phyloP scores from a whole-genome alignment of 805 yeast species.

The Nakazawaea sp. region DNA sequence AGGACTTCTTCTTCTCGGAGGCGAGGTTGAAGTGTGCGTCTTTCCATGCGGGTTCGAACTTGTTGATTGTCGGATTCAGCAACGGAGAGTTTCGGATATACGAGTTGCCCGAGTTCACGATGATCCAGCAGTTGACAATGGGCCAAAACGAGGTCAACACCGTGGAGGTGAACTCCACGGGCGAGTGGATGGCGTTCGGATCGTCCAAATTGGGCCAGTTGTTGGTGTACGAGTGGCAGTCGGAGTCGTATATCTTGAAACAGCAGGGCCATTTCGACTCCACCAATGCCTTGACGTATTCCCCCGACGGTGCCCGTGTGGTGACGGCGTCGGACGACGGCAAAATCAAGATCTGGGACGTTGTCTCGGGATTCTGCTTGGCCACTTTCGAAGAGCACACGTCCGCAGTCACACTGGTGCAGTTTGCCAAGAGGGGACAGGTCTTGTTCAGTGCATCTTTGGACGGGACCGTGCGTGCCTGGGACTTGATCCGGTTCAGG shows the following conservation, averaged over 20 bases:
- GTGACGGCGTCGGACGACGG: conserved; percentile 97
- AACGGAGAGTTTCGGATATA: conserved; percentile 89
- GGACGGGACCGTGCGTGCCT: conserved; percentile 96
- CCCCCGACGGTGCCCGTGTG: conserved; percentile 90
- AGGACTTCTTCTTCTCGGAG: conserved; percentile 68
- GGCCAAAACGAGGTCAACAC: conserved; percentile 87
- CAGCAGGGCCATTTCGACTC: conserved; percentile 98
- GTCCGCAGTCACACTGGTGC: conserved; percentile 81
- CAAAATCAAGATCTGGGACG: conserved; percentile 94
- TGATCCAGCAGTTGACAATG: conserved; percentile 84
- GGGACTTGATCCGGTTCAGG: conserved; percentile 90
- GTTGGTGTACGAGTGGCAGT: conserved; percentile 97
- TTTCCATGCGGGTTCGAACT: conserved; percentile 65
- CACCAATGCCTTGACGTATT: conserved; percentile 74
- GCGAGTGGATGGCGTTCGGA: conserved; percentile 98
- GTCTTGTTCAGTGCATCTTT: conserved; percentile 86
- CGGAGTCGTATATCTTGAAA: conserved; percentile 88
- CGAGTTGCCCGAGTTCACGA: conserved; percentile 73
- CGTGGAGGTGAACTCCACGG: conserved; percentile 70
- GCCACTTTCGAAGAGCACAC: conserved; percentile 90
- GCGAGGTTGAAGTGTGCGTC: conserved; percentile 74
- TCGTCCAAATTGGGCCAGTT: conserved; percentile 88
- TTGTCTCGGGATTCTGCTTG: conserved; percentile 84
- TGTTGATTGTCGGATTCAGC: conserved; percentile 82
- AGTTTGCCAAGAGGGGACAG: conserved; percentile 84